Percentiles rank a stretch among this genome's conserved stretches.
phyloP scores from a whole-genome alignment of 345 rosid genomes.

The Eucalyptus paniculata region DNA sequence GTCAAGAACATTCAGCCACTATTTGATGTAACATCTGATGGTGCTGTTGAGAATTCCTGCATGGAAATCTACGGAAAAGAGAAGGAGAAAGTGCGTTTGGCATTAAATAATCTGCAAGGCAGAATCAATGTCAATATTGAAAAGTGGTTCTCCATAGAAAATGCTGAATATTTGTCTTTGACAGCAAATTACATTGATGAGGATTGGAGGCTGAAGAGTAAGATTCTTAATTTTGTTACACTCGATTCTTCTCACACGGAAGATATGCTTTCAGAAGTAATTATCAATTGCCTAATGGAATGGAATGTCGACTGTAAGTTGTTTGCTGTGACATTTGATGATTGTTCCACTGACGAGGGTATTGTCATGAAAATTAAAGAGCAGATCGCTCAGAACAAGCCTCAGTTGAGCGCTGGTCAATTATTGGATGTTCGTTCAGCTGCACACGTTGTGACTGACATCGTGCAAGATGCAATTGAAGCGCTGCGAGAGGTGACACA shows the following conservation, averaged over 20 bases:
- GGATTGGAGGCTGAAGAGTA: slow-evolving; percentile 78
- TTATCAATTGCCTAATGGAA: slow-evolving; percentile 59
- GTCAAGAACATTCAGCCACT: slow-evolving; percentile 87
- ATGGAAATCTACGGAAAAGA: slow-evolving; percentile 65
- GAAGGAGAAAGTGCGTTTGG: slow-evolving; percentile 61
- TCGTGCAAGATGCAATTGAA: slow-evolving; percentile 65
- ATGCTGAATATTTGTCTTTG: slow-evolving; percentile 45
- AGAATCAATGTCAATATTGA: slow-evolving; percentile 70
- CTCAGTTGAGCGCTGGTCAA: slow-evolving; percentile 44
- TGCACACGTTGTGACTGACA: slow-evolving; percentile 44
- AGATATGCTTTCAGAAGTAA: slow-evolving; percentile 81
- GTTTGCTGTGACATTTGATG: slow-evolving; percentile 77
- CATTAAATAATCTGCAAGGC: slow-evolving; percentile 46
- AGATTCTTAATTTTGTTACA: slow-evolving; percentile 67
- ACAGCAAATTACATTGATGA: slow-evolving; percentile 68
- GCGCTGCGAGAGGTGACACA: slow-evolving; percentile 46
- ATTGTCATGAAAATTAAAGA: slow-evolving; percentile 54
- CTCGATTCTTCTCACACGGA: slow-evolving; percentile 70
- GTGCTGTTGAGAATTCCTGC: slow-evolving; percentile 51
- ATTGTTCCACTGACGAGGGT: slow-evolving; percentile 50
- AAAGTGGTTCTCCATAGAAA: slow-evolving; percentile 65
- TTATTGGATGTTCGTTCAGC: slow-evolving; percentile 65
- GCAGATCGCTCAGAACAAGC: slow-evolving; percentile 47
- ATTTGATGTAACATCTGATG: slow-evolving; percentile 55
- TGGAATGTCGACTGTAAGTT: slow-evolving; percentile 86